phyloP scores from a whole-genome alignment of 345 rosid species.

The Lenwebbia sp. region DNA sequence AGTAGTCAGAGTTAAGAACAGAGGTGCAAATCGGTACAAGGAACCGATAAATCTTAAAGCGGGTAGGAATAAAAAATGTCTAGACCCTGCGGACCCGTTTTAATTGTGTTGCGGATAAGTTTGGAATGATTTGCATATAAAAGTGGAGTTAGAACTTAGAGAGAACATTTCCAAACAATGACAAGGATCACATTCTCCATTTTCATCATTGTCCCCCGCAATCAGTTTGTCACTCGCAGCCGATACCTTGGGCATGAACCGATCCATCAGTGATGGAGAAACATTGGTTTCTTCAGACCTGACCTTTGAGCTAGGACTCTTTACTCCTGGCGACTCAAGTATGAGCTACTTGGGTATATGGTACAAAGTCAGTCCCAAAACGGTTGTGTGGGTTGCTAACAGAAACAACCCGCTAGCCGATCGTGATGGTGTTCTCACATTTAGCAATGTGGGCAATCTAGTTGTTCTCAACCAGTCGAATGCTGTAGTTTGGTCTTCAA shows the following conservation, averaged over 20 bases:
- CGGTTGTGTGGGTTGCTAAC: constrained; percentile 30
- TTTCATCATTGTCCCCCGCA: neutral
- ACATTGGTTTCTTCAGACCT: constrained; percentile 2
- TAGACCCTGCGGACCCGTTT: neutral
- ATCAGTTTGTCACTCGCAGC: neutral
- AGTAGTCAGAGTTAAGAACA: neutral
- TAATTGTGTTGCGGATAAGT: neutral
- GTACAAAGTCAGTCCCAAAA: constrained; percentile 3
- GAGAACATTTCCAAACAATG: neutral
- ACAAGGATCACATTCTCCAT: neutral
- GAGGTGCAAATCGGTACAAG: neutral
- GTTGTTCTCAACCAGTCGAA: neutral
- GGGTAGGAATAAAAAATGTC: neutral
- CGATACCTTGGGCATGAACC: neutral
- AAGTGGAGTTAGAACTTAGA: neutral
- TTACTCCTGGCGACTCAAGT: constrained; percentile 3
- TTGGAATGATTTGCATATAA: neutral
- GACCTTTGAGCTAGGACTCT: constrained; percentile 10
- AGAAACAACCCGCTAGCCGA: constrained; percentile 12
- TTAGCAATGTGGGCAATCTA: constrained; percentile 5
- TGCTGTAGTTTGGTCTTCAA: constrained; percentile 16
- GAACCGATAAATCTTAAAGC: neutral
- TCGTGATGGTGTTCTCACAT: neutral
- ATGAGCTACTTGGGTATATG: constrained; percentile 27
- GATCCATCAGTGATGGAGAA: neutral